phyloP scores from a whole-genome alignment of 2,329 filamentous ascomycete genomes.

The Ceratocystiopsis minuta region DNA sequence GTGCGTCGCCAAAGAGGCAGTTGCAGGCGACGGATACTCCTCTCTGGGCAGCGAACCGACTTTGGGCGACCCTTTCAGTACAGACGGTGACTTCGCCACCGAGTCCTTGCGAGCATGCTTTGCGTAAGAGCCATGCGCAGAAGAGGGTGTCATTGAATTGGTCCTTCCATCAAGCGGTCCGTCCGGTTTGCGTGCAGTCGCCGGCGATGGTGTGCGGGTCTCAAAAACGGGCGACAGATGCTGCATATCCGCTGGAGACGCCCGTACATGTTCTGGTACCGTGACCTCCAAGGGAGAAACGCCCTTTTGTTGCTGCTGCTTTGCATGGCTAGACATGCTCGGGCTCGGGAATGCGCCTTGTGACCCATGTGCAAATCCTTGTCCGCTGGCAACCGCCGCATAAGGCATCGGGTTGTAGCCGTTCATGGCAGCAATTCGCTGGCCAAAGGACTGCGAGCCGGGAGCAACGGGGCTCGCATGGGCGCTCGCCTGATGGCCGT shows the following conservation, averaged over 20 bases:
- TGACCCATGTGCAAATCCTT: conserved; percentile 7
- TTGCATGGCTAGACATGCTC: too few species aligned
- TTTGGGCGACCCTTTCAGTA: background rate
- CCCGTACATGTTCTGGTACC: conserved; percentile 14
- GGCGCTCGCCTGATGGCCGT: background rate
- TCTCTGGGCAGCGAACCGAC: conserved; percentile 8
- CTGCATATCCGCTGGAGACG: conserved; percentile 23
- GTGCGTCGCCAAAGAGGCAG: background rate
- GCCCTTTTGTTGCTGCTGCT: conserved; percentile 26
- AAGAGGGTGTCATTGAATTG: too few species aligned
- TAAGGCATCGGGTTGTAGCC: conserved; percentile 11
- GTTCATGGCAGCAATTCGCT: conserved; percentile 14
- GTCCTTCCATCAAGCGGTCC: background rate
- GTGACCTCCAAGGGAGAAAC: conserved; percentile 40
- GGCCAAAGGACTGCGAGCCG: conserved; percentile 13
- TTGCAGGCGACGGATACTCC: background rate
- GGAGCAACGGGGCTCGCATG: background rate
- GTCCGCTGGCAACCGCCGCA: conserved; percentile 11
- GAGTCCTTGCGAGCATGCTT: conserved; percentile 5
- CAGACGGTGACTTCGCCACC: conserved; percentile 1
- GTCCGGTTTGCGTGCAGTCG: conserved; percentile 31
- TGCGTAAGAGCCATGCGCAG: background rate
- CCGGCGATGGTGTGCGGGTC: conserved; percentile 52
- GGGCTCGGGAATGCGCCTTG: too few species aligned
- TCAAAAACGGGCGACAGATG: conserved; percentile 60